A percentile compares a stretch with the other conserved stretches of the same genome.
phyloP scores from a whole-genome alignment of 2,329 filamentous ascomycete genomes.

The Fusarium lyarnte region DNA sequence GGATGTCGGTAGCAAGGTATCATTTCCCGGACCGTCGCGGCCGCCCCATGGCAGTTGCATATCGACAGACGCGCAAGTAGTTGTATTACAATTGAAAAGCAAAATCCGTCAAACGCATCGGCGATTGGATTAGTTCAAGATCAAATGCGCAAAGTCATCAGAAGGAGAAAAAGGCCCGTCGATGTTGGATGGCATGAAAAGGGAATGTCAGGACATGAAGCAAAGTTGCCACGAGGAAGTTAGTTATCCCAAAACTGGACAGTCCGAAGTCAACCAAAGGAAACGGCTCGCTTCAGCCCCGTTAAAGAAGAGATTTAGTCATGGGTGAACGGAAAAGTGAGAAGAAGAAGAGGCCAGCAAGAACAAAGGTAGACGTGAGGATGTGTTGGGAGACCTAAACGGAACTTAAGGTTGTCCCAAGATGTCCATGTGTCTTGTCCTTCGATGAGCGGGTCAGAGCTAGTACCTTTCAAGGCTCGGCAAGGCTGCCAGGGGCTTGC shows the following conservation, averaged over 20 bases:
- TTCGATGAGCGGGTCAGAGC: conserved; percentile 34
- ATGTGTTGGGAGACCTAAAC: conserved; percentile 17
- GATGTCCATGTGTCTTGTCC: conserved; percentile 44
- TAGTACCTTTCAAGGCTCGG: conserved; percentile 40
- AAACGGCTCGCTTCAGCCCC: conserved; percentile 22
- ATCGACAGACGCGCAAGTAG: conserved; percentile 34
- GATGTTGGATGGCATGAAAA: conserved; percentile 5
- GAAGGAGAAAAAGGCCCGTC: conserved; percentile 16
- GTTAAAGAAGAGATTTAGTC: conserved; percentile 13
- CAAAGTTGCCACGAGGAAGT: conserved; percentile 20
- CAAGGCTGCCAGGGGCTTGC: conserved; percentile 45
- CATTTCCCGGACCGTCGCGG: conserved; percentile 45
- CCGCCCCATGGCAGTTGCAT: conserved; percentile 54
- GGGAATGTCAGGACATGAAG: conserved; percentile 30
- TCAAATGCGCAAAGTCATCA: conserved; percentile 39
- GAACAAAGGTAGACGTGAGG: conserved; percentile 21
- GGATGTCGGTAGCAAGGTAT: conserved; percentile 49
- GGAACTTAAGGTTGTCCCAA: conserved; percentile 20
- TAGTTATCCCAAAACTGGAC: conserved; percentile 3
- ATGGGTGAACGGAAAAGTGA: conserved; percentile 18
- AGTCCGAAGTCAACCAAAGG: conserved; percentile 19
- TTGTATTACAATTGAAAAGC: conserved; percentile 29
- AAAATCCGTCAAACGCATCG: conserved; percentile 36
- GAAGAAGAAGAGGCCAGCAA: conserved; percentile 30
- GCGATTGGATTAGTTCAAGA: conserved; percentile 21